Evolutionary conservation across 805 yeast genomes (phyloP), one percentile per base, ranked within the genome.

Genomic region (Candida railenensis): DNA sequence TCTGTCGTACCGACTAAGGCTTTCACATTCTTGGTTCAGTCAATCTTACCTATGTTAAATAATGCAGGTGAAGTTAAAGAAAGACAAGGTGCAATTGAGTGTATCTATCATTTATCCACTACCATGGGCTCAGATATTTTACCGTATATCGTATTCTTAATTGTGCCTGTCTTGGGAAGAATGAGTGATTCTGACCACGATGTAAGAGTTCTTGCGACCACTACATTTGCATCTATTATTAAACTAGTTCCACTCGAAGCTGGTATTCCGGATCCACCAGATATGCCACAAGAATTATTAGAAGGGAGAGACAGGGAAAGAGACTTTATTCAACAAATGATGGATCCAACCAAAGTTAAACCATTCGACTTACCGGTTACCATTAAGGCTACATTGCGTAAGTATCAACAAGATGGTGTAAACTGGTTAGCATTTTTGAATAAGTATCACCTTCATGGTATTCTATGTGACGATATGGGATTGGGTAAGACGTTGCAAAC

Each of bases 401-500:
- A 88, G 52, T 94, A 94, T 62, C 99, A 94, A 69, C 98, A 94
- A 63, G 98, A 94, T 50, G 99, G 99, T 66, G 95, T 94, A 34
- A 94, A 92, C 63, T 94, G 99, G 99, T 74, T 94, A 45, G 96
- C 96, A 7, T 94, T 94, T 61, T 76, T 94, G 58, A 94, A 94
- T 69, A 88, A 88, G 58, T 94, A 94, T 62, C 96, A 92, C 64
- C 72, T 94, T 44, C 99, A 94, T 69, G 99, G 99, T 45, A 92
- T 94, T 58, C 73, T 94, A 42, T 94, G 99, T 81, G 99, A 94
- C 64, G 99, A 94, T 81, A 94, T 94, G 99, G 99, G 99, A 4
- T 76, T 94, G 25, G 99, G 99, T 44, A 94, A 94, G 63, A 94
- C 99, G 0, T 74, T 94, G 49, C 99, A 94, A 66, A 91, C 99